Conservation (phyloP, 345 rosid species). For the Sonneratia alba region DNA sequence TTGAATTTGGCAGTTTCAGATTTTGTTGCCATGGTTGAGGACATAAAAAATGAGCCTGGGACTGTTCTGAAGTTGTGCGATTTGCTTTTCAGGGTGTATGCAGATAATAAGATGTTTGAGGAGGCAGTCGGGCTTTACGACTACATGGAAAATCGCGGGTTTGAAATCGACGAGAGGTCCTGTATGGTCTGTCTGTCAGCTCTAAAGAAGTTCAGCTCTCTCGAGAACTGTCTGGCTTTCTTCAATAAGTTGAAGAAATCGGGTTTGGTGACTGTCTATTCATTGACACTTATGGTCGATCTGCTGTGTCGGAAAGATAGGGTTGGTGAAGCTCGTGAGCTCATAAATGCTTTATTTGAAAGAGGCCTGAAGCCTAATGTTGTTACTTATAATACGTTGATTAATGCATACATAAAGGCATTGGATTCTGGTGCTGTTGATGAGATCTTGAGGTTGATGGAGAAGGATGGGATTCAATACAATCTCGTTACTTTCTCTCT, state of each 20-base stretch:
- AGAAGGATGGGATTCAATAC: slow-evolving; percentile 35
- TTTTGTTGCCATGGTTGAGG: slow-evolving; percentile 28
- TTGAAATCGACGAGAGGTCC: slow-evolving; percentile 56
- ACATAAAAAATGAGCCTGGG: slow-evolving; percentile 13
- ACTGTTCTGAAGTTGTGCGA: slow-evolving; percentile 47
- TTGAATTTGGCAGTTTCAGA: slow-evolving; percentile 23
- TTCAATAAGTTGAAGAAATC: slow-evolving; percentile 47
- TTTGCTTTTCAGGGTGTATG: slow-evolving; percentile 61
- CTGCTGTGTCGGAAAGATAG: slow-evolving; percentile 56
- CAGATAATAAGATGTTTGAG: slow-evolving; percentile 45
- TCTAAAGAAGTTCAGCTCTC: slow-evolving; percentile 36
- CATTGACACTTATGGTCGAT: slow-evolving; percentile 59
- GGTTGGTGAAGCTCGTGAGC: slow-evolving; percentile 35
- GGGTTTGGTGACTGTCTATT: slow-evolving; percentile 41
- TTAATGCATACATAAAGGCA: slow-evolving; percentile 46
- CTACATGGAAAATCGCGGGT: slow-evolving; percentile 38
- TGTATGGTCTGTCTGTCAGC: slow-evolving; percentile 66
- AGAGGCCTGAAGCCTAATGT: slow-evolving; percentile 57
- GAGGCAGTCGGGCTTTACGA: slow-evolving; percentile 48
- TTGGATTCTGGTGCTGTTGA: slow-evolving; percentile 39
- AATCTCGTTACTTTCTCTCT: slow-evolving; percentile 55
- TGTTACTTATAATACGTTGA: slow-evolving; percentile 56
- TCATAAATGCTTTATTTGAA: slow-evolving; percentile 33
- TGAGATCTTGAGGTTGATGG: slow-evolving; percentile 53
- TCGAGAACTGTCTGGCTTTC: slow-evolving; percentile 38